phyloP scores from a whole-genome alignment of 108 stramenopile genomes.

The Conticribra guillardii region DNA sequence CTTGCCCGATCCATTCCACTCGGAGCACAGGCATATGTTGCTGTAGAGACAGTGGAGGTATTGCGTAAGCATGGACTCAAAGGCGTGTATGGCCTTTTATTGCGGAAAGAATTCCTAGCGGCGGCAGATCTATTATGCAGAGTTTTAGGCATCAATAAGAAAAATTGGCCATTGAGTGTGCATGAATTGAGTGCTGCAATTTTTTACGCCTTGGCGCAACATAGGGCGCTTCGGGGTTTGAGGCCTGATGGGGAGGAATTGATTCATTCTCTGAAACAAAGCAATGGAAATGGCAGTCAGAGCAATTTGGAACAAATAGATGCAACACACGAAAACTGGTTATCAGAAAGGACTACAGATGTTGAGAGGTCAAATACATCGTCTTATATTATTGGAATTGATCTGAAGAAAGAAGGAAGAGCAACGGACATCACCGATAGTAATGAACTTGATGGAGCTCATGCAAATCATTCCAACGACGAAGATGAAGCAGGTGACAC shows the following conservation, averaged over 20 bases:
- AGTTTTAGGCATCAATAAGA: conserved; percentile 85
- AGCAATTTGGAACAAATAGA: too few relatives aligned
- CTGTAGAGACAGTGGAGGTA: conserved; percentile 93
- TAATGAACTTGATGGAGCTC: not conserved
- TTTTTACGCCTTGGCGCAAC: conserved; percentile 94
- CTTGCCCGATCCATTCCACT: conserved; percentile 82
- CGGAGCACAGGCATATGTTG: conserved; percentile 87
- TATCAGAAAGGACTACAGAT: not conserved
- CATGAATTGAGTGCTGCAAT: conserved; percentile 96
- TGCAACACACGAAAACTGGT: not conserved
- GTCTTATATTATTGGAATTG: too few relatives aligned
- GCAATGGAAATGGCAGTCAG: conserved; percentile 2
- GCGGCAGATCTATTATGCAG: conserved; percentile 90
- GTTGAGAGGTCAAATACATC: too few relatives aligned
- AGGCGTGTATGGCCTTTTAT: conserved; percentile 90
- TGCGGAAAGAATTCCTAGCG: conserved; percentile 92
- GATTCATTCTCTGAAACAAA: conserved; percentile 64
- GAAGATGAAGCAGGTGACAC: conserved; percentile 33
- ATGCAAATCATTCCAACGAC: not conserved
- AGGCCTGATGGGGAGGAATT: conserved; percentile 84
- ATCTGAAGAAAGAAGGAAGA: too few relatives aligned
- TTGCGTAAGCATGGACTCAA: conserved; percentile 90
- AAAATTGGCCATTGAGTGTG: conserved; percentile 88
- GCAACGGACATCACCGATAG: not conserved
- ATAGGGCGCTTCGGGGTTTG: conserved; percentile 87